phyloP scores from a whole-genome alignment of 495 filamentous ascomycete genomes.

The Physcia stellaris region DNA sequence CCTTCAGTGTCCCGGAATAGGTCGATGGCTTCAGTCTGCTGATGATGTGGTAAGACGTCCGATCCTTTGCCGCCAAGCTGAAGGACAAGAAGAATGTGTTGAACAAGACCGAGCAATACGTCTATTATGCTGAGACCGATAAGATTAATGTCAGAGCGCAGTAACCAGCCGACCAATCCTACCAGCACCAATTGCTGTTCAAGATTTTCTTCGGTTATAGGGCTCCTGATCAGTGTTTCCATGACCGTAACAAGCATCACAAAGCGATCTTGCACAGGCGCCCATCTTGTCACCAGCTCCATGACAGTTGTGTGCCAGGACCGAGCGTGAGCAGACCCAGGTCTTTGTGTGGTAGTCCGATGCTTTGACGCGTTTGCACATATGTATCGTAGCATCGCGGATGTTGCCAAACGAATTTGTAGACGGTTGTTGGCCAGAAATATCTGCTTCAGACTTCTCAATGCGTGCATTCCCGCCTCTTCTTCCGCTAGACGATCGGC shows the following conservation, averaged over 20 bases:
- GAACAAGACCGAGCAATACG: constrained; percentile 65
- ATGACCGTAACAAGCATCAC: constrained; percentile 69
- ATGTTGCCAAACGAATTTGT: constrained; percentile 63
- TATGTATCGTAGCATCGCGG: constrained; percentile 58
- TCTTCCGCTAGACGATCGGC: constrained; percentile 77
- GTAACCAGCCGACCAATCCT: constrained; percentile 61
- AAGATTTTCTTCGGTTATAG: constrained; percentile 50
- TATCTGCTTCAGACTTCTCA: constrained; percentile 69
- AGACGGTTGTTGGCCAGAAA: constrained; percentile 60
- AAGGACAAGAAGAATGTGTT: constrained; percentile 61
- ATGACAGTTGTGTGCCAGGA: constrained; percentile 74
- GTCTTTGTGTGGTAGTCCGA: constrained; percentile 16
- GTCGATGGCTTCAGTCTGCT: constrained; percentile 19
- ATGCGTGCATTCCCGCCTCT: constrained; percentile 67
- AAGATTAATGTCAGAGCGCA: constrained; percentile 78
- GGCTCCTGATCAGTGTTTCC: constrained; percentile 52
- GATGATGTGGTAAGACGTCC: constrained; percentile 18
- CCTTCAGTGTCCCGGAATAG: constrained; percentile 11
- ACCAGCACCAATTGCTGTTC: constrained; percentile 57
- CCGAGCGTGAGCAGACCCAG: constrained; percentile 22
- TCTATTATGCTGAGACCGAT: constrained; percentile 93
- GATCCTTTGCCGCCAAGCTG: constrained; percentile 38
- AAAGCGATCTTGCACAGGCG: constrained; percentile 83
- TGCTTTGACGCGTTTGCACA: constrained; percentile 34
- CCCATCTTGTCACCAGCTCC: constrained; percentile 64